Evolutionary conservation across 176 grass and related monocot genomes (phyloP), one percentile per base, ranked within the genome.

Genomic region (Musa acuminata): DNA sequence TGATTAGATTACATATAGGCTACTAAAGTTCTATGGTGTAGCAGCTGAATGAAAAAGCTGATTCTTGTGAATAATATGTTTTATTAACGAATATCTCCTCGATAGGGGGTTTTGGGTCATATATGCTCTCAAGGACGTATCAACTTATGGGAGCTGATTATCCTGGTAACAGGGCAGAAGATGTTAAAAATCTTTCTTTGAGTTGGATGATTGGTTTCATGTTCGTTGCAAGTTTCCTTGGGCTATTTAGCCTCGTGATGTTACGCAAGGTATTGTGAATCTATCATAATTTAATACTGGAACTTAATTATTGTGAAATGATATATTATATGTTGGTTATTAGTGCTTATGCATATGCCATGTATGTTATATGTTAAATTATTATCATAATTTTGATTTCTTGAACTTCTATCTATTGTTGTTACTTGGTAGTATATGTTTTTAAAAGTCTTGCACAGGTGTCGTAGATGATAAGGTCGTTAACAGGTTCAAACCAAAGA

Each of bases 151-250:
- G 93, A 75, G 50, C 69, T 13, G 85, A 97, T 80, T 97, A 90
- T 75, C 87, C 93, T 70, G 93, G 93, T 71, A 97, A 97, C 83
- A 87, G 82, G 64, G 85, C 87, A 0, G 83, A 82, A 68, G 93
- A 97, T 90, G 90, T 97, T 74, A 97, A 88, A 79, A 93, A 90
- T 76, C 93, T 87, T 69, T 90, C 89, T 2, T 74, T 97, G 21
- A 80, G 87, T 23, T 97, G 93, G 93, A 93, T 97, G 90, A 93
- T 93, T 16, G 85, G 87, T 7, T 97, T 93, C 77, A 90, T 93
- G 87, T 97, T 93, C 72, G 80, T 88, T 1, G 87, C 93, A 43
- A 93, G 93, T 57, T 97, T 97, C 59, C 84, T 93, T 55, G 93
- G 93, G 9, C 77, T 97, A 54, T 97, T 97, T 76, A 93, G 93